Evolutionary conservation across 768 basidiomycete genomes (phyloP).

Genomic region (Russula abietina): DNA sequence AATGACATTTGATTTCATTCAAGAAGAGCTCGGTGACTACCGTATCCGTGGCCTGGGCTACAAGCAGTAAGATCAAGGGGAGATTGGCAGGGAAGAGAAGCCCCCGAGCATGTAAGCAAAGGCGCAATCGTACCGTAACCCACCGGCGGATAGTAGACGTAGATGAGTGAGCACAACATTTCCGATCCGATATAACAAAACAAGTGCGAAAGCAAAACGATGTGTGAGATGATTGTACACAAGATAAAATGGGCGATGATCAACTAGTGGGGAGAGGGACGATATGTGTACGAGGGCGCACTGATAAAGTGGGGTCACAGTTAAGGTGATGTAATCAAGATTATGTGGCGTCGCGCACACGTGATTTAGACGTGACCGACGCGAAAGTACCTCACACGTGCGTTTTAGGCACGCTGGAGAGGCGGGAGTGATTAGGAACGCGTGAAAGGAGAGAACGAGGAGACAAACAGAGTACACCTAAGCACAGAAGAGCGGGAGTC

Average conservation of each 20-base stretch:
- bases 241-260: background rate
- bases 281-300: no score
- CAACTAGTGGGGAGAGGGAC: background rate
- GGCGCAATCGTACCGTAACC: background rate
- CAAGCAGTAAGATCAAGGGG: conserved; percentile 2
- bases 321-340: background rate
- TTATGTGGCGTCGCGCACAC: conserved; percentile 11
- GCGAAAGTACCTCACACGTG: conserved; percentile 17
- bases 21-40: conserved; percentile 4
- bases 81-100: background rate
- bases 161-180: conserved; percentile 4
- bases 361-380: conserved; percentile 14
- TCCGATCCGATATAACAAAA: conserved; percentile 18
- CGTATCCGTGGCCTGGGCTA: background rate
- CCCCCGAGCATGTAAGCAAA: background rate
- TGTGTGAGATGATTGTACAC: conserved; percentile 10
- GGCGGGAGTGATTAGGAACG: background rate
- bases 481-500: background rate
- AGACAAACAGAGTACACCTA: conserved; percentile 13
- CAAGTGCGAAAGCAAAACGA: conserved; percentile 23
- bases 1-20: conserved; percentile 8
- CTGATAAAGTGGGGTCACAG: no score
- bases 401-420: background rate
- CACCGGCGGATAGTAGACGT: background rate
- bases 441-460: background rate